phyloP scores from a whole-genome alignment of 768 basidiomycete genomes.

The Boletus vinaceobasis region DNA sequence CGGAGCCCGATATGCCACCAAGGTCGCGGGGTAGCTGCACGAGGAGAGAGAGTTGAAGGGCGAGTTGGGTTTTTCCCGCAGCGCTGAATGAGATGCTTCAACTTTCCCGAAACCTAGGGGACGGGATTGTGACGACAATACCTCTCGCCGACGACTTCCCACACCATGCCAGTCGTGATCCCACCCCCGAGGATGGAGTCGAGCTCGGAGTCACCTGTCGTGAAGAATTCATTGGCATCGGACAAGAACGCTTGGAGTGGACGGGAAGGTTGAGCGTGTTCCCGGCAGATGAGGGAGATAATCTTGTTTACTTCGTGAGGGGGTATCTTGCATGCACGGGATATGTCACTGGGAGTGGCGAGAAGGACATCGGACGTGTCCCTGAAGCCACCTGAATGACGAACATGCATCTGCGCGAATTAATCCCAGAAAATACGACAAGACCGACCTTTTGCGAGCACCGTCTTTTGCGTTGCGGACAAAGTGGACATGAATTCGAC shows the following conservation, averaged over 20 bases:
- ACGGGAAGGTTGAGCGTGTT: conserved; percentile 37
- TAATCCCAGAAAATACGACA: background rate
- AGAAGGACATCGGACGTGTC: conserved; percentile 51
- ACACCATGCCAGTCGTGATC: conserved; percentile 72
- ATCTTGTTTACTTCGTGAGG: conserved; percentile 48
- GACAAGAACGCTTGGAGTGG: conserved; percentile 39
- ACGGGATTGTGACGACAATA: conserved; percentile 28
- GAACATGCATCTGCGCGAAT: background rate
- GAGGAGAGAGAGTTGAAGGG: conserved; percentile 75
- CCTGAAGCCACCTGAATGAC: conserved; percentile 44
- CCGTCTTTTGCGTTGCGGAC: conserved; percentile 30
- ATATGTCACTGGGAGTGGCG: conserved; percentile 46
- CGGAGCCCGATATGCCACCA: conserved; percentile 61
- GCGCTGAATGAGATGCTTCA: conserved; percentile 50
- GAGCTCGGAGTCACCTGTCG: conserved; percentile 70
- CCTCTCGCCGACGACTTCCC: conserved; percentile 91
- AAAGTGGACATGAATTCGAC: conserved; percentile 19
- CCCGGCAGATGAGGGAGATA: conserved; percentile 47
- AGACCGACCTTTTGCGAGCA: conserved; percentile 38
- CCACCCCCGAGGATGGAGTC: conserved; percentile 78
- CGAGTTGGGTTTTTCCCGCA: conserved; percentile 92
- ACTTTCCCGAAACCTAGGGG: background rate
- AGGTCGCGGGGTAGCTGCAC: conserved; percentile 63
- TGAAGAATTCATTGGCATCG: conserved; percentile 48
- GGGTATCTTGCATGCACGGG: conserved; percentile 52